phyloP scores from a whole-genome alignment of 2,329 filamentous ascomycete species.

The Ceratocystis colombiana region DNA sequence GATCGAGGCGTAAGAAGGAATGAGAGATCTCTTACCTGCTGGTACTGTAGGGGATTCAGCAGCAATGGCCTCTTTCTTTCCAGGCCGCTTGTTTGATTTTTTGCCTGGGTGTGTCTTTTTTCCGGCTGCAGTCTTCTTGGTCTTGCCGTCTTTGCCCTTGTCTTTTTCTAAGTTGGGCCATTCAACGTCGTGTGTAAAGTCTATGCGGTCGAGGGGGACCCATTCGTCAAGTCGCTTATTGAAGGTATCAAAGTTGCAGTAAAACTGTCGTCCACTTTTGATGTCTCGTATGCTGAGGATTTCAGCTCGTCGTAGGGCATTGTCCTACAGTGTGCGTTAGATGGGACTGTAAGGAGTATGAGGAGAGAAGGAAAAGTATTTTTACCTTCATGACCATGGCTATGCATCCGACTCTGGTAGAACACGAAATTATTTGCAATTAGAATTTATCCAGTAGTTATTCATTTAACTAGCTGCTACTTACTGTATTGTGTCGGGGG shows the following conservation, averaged over 20 bases:
- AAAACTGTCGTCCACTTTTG: slow-evolving; percentile 80
- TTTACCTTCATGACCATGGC: slow-evolving; percentile 46
- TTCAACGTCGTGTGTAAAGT: slow-evolving; percentile 83
- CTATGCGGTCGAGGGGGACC: slow-evolving; percentile 72
- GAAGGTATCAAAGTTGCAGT: slow-evolving; percentile 97
- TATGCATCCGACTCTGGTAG: slow-evolving; percentile 44
- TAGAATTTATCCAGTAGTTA: neutral
- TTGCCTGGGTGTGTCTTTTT: slow-evolving; percentile 50
- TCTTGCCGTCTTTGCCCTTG: slow-evolving; percentile 63
- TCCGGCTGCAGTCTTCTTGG: slow-evolving; percentile 55
- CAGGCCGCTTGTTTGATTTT: slow-evolving; percentile 46
- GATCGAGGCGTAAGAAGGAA: neutral
- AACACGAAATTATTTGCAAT: slow-evolving; percentile 1
- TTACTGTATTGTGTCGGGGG: slow-evolving; percentile 70
- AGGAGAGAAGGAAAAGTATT: neutral
- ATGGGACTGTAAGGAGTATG: neutral
- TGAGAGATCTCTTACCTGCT: slow-evolving; percentile 18
- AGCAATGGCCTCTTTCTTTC: slow-evolving; percentile 45
- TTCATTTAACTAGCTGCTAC: slow-evolving; percentile 30
- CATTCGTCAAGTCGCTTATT: slow-evolving; percentile 83
- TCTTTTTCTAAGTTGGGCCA: slow-evolving; percentile 89
- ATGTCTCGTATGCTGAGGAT: slow-evolving; percentile 89
- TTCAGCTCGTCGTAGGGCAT: slow-evolving; percentile 80
- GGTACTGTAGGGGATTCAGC: slow-evolving; percentile 41
- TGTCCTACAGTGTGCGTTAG: slow-evolving; percentile 42